Percentiles rank a stretch among this genome's conserved stretches.
These are phyloP conservation scores for Tricholoma furcatifolium DNA, from an alignment of 768 basidiomycete genomes.

Conservation along the genomic window DNA sequence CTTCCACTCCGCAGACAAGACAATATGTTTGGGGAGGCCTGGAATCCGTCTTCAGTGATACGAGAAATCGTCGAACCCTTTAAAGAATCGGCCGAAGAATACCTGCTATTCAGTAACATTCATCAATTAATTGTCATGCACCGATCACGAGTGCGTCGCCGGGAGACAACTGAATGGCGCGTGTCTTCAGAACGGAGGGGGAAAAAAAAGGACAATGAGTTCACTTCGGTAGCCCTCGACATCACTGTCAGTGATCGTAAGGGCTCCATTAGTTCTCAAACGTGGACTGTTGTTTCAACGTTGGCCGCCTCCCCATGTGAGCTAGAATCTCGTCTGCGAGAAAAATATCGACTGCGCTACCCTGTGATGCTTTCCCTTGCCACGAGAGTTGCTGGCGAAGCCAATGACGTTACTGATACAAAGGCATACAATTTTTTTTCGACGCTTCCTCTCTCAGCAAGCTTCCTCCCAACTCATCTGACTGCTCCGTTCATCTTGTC, in stretches of 20 bases:
- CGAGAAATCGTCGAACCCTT: constrained; percentile 31
- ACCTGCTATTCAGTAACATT: constrained; percentile 42
- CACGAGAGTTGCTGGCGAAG: constrained; percentile 30
- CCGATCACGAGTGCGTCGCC: constrained; percentile 14
- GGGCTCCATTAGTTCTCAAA: not conserved
- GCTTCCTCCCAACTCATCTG: constrained; percentile 43
- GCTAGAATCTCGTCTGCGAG: constrained; percentile 3
- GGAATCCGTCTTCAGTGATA: constrained; percentile 21
- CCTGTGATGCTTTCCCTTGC: constrained; percentile 20
- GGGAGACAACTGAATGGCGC: not conserved
- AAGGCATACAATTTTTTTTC: constrained; percentile 36
- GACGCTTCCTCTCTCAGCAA: constrained; percentile 39
- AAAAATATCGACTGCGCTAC: constrained; percentile 26
- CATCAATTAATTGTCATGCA: constrained; percentile 23
- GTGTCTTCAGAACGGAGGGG: not conserved
- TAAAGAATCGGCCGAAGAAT: constrained; percentile 29
- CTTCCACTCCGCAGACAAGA: constrained; percentile 37
- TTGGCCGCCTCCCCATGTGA: not conserved
- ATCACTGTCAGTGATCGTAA: not conserved
- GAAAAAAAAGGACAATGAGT: not conserved
- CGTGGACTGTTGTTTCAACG: constrained; percentile 11
- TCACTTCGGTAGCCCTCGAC: not conserved
- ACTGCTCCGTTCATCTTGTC: constrained; percentile 46
- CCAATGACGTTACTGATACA: constrained; percentile 8
- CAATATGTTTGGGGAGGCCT: constrained; percentile 20